Percentiles rank a stretch among this genome's conserved stretches.
Conservation (phyloP, 129 eudicot genomes). For the Pulicaria dysenterica region DNA sequence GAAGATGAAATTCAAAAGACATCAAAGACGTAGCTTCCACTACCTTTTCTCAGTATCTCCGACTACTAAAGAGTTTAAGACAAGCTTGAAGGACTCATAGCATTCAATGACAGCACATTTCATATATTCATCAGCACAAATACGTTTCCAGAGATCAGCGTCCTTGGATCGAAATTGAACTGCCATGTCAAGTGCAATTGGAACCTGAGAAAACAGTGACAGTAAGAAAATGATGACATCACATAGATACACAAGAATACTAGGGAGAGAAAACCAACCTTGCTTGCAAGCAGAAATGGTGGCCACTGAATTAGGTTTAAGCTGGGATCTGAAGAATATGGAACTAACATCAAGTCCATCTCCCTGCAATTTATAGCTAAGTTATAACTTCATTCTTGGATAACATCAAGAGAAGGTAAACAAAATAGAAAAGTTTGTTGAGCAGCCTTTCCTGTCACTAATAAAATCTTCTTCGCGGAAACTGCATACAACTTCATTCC, state of each 20-base stretch:
- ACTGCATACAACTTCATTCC: conserved; percentile 92
- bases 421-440: conserved; percentile 17
- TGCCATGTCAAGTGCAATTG: conserved; percentile 97
- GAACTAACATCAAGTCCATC: conserved; percentile 97
- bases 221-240: conserved; percentile 25
- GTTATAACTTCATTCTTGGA: conserved; percentile 14
- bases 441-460: conserved; percentile 85
- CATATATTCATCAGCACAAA: conserved; percentile 95
- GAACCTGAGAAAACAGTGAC: conserved; percentile 62
- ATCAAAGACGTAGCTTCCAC: conserved; percentile 24
- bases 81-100: conserved; percentile 94
- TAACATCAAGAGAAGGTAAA: conserved; percentile 15
- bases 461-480: conserved; percentile 98
- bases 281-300: conserved; percentile 95
- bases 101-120: conserved; percentile 98
- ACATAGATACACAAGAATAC: conserved; percentile 15
- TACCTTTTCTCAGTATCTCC: conserved; percentile 98
- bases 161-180: conserved; percentile 83
- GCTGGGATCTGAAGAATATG: conserved; percentile 91
- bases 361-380: conserved; percentile 63
- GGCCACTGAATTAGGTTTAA: conserved; percentile 95
- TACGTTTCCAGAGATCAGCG: conserved; percentile 94
- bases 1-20: conserved; percentile 26
- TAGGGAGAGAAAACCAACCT: conserved; percentile 47
- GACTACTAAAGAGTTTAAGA: conserved; percentile 73